These are phyloP conservation scores for Fusarium fracticaudum DNA, from an alignment of 2,329 filamentous ascomycete genomes.

Conservation along the genomic window DNA sequence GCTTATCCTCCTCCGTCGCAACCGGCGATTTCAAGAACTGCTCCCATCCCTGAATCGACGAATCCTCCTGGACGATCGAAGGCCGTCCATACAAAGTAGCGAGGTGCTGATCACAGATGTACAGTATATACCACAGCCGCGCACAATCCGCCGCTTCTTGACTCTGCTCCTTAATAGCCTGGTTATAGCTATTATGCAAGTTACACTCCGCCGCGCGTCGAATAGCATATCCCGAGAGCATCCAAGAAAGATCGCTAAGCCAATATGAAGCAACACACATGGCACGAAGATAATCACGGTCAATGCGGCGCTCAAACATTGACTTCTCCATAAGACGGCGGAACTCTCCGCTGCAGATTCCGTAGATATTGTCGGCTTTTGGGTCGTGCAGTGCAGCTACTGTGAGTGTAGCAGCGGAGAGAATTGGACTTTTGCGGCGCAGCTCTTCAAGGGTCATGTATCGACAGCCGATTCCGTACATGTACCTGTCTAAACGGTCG, in stretches of 20 bases:
- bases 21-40: conserved; percentile 62
- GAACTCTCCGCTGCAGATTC: conserved; percentile 65
- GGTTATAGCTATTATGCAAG: conserved; percentile 54
- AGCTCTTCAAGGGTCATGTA: conserved; percentile 61
- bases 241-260: conserved; percentile 71
- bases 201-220: conserved; percentile 60
- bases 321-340: conserved; percentile 62
- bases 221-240: conserved; percentile 64
- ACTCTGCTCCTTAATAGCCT: conserved; percentile 50
- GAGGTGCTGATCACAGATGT: conserved; percentile 70
- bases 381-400: conserved; percentile 68
- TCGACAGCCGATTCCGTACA: conserved; percentile 63
- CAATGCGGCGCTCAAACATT: conserved; percentile 50
- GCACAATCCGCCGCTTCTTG: conserved; percentile 62
- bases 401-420: conserved; percentile 66
- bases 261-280: conserved; percentile 71
- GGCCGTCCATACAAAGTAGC: conserved; percentile 69
- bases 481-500: conserved; percentile 60
- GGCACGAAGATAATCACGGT: conserved; percentile 65
- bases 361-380: conserved; percentile 61
- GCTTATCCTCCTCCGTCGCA: conserved; percentile 63
- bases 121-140: conserved; percentile 69
- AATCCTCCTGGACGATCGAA: conserved; percentile 66
- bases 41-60: conserved; percentile 66
- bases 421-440: conserved; percentile 63